These are phyloP conservation scores for Mollisia scopiformis DNA, from an alignment of 2,329 filamentous ascomycete genomes.

Conservation along the genomic window DNA sequence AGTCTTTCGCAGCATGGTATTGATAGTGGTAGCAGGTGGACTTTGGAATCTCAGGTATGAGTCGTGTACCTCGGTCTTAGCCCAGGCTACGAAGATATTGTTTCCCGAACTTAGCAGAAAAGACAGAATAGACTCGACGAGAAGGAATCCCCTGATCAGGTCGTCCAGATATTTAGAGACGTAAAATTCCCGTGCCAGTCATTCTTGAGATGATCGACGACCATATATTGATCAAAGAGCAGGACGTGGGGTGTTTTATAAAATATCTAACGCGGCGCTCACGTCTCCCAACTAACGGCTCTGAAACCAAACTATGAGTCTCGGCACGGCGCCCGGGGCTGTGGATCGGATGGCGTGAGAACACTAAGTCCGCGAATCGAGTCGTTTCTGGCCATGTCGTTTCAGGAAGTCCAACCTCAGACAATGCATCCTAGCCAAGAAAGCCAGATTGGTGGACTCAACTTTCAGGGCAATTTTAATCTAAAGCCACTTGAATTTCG, in stretches of 20 bases:
- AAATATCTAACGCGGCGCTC: not conserved
- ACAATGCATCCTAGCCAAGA: not conserved
- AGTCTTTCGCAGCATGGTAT: not conserved
- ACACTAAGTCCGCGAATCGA: not conserved
- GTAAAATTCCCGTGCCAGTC: not conserved
- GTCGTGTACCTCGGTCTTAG: not conserved
- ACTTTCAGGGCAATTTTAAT: not conserved
- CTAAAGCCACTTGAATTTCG: not conserved
- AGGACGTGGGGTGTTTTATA: slow-evolving; percentile 1
- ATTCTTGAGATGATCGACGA: not conserved
- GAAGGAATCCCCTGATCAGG: not conserved
- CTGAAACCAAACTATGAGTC: not conserved
- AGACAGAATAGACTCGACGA: not conserved
- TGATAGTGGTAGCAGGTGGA: not conserved
- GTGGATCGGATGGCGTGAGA: not conserved
- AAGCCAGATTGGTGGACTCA: not conserved
- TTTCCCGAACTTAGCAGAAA: not conserved
- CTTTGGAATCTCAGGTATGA: not conserved
- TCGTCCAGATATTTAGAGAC: not conserved
- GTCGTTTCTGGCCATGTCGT: not conserved
- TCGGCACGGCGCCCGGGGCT: not conserved
- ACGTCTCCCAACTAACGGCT: not conserved
- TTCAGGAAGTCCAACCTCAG: not conserved
- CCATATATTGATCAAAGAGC: not conserved
- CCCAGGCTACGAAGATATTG: not conserved